phyloP scores from a whole-genome alignment of 257 asterid genomes.

The Schizonepeta tenuifolia region DNA sequence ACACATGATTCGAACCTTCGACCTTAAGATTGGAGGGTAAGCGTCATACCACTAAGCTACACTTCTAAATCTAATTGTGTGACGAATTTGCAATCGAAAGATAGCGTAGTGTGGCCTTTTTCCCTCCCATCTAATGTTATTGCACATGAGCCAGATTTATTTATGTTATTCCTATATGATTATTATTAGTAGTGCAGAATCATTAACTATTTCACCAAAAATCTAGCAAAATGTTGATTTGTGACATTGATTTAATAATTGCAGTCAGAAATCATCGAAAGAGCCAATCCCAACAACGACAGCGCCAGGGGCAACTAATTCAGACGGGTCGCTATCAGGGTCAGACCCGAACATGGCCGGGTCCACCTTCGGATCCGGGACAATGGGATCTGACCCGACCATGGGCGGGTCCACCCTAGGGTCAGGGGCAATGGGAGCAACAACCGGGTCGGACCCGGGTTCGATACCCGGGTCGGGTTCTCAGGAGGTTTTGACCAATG shows the following conservation, averaged over 20 bases:
- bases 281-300: slow-evolving; percentile 64
- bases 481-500: slow-evolving; percentile 43
- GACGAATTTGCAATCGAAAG: too few relatives aligned
- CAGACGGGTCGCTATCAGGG: slow-evolving; percentile 45
- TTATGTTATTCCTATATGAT: too few relatives aligned
- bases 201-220: slow-evolving; percentile 28
- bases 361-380: slow-evolving; percentile 42
- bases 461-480: slow-evolving; percentile 56
- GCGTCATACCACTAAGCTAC: too few relatives aligned
- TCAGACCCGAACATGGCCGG: slow-evolving; percentile 42
- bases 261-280: slow-evolving; percentile 89
- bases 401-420: slow-evolving; percentile 44
- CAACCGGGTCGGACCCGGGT: slow-evolving; percentile 39
- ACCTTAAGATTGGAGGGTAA: too few relatives aligned
- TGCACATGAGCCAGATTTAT: too few relatives aligned
- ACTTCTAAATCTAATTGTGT: too few relatives aligned
- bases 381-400: slow-evolving; percentile 35
- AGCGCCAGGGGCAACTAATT: slow-evolving; percentile 41
- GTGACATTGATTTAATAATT: neutral
- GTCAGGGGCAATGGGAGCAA: slow-evolving; percentile 17
- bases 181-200: neutral
- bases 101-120: too few relatives aligned
- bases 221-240: slow-evolving; percentile 5
- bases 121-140: too few relatives aligned
- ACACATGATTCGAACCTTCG: too few relatives aligned